Evolutionary conservation across 352 stramenopile genomes (phyloP), one percentile per base, ranked within the genome.

Genomic region (Elongisporangium prolatum): DNA sequence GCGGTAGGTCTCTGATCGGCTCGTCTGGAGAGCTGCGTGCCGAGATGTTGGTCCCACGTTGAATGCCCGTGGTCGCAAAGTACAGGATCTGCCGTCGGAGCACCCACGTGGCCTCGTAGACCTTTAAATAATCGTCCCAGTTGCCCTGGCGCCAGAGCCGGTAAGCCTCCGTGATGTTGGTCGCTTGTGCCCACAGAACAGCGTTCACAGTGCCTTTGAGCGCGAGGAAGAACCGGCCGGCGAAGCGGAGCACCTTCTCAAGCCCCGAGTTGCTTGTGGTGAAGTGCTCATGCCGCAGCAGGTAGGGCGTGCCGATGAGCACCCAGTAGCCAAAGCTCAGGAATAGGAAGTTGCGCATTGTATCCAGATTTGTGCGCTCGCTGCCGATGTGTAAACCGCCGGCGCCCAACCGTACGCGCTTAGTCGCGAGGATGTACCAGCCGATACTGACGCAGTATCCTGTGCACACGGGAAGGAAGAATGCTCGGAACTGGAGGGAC

Each of bases 41-140:
- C 28, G 60, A 55, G 11, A 69, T 69, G 20, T 61, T 53, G 10
- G 58, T 53, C n/a, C 57, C 62, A 50, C 85, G 75, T 62, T 91
- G 81, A 61, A 91, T 91, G 17, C 84, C 84, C 55, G 88, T 84
- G 28, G 84, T 91, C 11, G 84, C 86, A 52, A 90, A 95, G 52
- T 90, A 90, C 38, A 95, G 68, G 37, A 91, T 92, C 59, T 95
- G 77, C 17, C 81, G 80, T 22, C 86, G 78, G 48, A 93, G 61
- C 21, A 95, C 80, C 86, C 86, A 95, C 22, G 83, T 88, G 5
- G 84, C 84, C 44, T 93, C 86, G 60, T 95, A 87, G 21, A 91
- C 71, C 56, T 93, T 91, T 37, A 95, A 80, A 60, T 93, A 92
- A 56, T 89, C 80, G 59, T 95, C 86, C 83, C 85, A 95, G 48